Evolutionary conservation across 495 filamentous ascomycete species (phyloP), one percentile per base, ranked within the genome.

Genomic region (Penicillium riverlandense): DNA sequence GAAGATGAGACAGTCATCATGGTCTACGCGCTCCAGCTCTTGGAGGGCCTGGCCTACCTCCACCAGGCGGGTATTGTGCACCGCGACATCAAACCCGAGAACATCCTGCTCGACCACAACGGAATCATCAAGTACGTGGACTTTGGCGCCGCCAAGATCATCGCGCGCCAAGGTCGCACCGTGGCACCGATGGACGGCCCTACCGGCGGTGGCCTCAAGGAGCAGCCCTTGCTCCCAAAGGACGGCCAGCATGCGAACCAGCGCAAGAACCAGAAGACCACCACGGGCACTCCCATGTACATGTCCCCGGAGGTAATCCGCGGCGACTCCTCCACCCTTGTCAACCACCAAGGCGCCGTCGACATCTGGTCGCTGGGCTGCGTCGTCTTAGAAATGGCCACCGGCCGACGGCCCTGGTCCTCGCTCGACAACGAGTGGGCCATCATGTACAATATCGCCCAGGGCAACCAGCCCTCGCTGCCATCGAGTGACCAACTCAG

Each of bases 381-480:
- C 60, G 92, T 98, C 44, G 86, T 97, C 52, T 78, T 96, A 28
- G 92, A 98, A 62, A 97, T 97, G 94, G 88, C 89, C 12, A 97
- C 90, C 1, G 92, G 92, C 29, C 80, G 89, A 40, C 83, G 94
- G 27, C 92, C 92, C 13, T 98, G 92, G 92, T 90, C 90, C n/a
- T 85, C 82, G 49, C 77, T 97, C 7, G 92, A 98, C 68, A 98
- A 98, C 61, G 92, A 98, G 62, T 98, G 92, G 91, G 92, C 92
- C 30, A 97, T 98, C 68, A 98, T 98, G 92, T 98, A 96, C 78
- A 96, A 97, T 65, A 98, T 98, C 49, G 92, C 92, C 4, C 90
- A 95, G 55, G 92, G 92, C 42, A 95, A 96, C 50, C 83, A 87
- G 43, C 92, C 92, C 2, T 82, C 86, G 48, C 71, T 97, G 29